Base-by-base conservation (phyloP, 768 basidiomycete species). In the Antrodiella citrinella region DNA sequence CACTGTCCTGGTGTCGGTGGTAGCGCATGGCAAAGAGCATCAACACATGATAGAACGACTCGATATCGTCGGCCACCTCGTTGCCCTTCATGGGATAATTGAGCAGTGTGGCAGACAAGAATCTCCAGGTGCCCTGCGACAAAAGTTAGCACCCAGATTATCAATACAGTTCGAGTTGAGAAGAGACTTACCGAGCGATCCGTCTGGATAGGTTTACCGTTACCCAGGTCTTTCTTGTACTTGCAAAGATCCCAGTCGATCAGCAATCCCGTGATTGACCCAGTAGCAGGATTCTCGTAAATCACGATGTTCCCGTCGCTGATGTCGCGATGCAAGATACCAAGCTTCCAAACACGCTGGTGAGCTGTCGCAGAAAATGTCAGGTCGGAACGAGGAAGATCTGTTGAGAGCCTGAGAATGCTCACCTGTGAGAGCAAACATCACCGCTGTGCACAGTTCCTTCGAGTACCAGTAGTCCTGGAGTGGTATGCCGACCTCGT, bases 191-290 rank as follows among this genome's bases (percentile, higher is more conserved):
- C 40, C 15, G 30, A 49, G 13, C 3, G 38, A 12, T 38, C 4
- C 12, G 7, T 46, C 15, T 46, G 45, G 13, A 22, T 22, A 18
- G 41, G 41, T 43, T 18, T 38, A 38, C 21, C 41, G 15, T n/a
- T n/a, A 5, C 10, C 21, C 11, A 54, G 22, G 19, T 54, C 49
- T n/a, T 50, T 38, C 24, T 46, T 30, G n/a, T 46, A 49, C 22
- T 50, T 54, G 23, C 49, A 50, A 5, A 54, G 38, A 22, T 54
- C 52, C 52, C 52, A 54, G 44, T 54, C 52, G 23, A 30, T 54
- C 22, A 54, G 44, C 13, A 49, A 21, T 1, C 51, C 51, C 38
- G n/a, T n/a, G n/a, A n/a, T n/a, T n/a, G n/a, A n/a, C n/a, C n/a
- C n/a, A n/a, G n/a, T n/a, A n/a, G n/a, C n/a, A n/a, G n/a, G n/a